These are phyloP conservation scores for Scytalidium sp. DNA, from an alignment of 2,329 filamentous ascomycete genomes.

Conservation along the genomic window DNA sequence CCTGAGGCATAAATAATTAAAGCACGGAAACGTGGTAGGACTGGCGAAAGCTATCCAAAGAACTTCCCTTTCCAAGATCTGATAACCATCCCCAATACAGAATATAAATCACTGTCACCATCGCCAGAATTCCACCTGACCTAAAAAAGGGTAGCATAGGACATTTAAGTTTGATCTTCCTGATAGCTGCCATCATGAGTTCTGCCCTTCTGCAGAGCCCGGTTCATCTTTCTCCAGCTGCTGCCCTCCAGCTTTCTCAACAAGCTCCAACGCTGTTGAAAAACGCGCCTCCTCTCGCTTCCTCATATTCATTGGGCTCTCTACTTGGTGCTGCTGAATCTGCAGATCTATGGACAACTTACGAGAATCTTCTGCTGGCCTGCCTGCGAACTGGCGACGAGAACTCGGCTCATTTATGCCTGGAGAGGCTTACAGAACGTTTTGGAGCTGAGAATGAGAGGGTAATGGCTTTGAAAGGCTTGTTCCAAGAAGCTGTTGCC, in stretches of 20 bases:
- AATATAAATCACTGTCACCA: not conserved
- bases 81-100: not conserved
- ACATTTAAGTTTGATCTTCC: not conserved
- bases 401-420: constrained; percentile 68
- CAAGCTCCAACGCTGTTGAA: constrained; percentile 55
- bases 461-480: constrained; percentile 76
- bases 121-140: too few species aligned
- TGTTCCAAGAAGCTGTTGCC: constrained; percentile 82
- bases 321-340: constrained; percentile 62
- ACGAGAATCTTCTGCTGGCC: constrained; percentile 83
- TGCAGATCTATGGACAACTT: constrained; percentile 76
- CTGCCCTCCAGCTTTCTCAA: constrained; percentile 57
- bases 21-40: not conserved
- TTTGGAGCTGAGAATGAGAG: constrained; percentile 86
- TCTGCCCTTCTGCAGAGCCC: constrained; percentile 55
- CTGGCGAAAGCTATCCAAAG: not conserved
- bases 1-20: not conserved
- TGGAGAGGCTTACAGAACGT: constrained; percentile 72
- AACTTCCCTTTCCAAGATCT: not conserved
- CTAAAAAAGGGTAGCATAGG: too few species aligned
- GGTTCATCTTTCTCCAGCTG: constrained; percentile 51
- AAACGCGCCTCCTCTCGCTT: constrained; percentile 51
- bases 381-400: constrained; percentile 85
- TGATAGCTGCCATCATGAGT: constrained; percentile 35
- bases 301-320: constrained; percentile 50